Conservation (phyloP, 441 rosid genomes). For the Adansonia grandidieri region DNA sequence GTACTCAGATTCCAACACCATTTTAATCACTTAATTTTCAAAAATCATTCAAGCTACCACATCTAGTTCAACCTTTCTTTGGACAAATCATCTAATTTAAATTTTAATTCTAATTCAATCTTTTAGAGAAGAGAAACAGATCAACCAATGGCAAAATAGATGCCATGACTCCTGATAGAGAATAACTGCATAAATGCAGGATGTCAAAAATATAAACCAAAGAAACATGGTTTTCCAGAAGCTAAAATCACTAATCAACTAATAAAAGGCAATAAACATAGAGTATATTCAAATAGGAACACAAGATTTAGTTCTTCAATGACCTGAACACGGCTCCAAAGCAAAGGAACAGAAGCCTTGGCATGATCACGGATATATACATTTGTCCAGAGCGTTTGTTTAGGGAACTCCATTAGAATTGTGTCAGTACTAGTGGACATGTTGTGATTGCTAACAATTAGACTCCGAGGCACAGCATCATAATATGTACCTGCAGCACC, state of each 20-base stretch:
- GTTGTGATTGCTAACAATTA: slow-evolving; percentile 62
- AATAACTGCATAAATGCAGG: slow-evolving; percentile 1
- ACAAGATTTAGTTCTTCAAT: slow-evolving; percentile 22
- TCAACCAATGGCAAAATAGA: not conserved
- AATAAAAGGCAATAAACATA: slow-evolving; percentile 14
- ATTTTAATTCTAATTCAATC: not conserved
- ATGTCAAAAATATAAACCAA: slow-evolving; percentile 10
- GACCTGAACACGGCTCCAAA: slow-evolving; percentile 85
- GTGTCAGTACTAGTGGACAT: slow-evolving; percentile 72
- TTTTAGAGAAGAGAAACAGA: not conserved
- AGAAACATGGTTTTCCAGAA: not conserved
- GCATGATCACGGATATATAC: slow-evolving; percentile 55
- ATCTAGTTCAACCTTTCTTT: not conserved
- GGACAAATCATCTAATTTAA: slow-evolving; percentile 14
- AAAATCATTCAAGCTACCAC: not conserved
- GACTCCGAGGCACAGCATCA: slow-evolving; percentile 78
- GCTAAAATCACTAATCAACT: not conserved
- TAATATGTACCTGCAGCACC: slow-evolving; percentile 83
- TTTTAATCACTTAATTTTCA: slow-evolving; percentile 3
- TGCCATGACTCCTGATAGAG: not conserved
- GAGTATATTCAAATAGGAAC: slow-evolving; percentile 11
- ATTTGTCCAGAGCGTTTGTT: slow-evolving; percentile 75
- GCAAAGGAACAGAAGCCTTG: slow-evolving; percentile 73
- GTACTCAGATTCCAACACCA: not conserved
- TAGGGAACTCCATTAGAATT: slow-evolving; percentile 70